Base-by-base conservation (phyloP, 495 filamentous ascomycete genomes). In the Cenococcum geophilum region DNA sequence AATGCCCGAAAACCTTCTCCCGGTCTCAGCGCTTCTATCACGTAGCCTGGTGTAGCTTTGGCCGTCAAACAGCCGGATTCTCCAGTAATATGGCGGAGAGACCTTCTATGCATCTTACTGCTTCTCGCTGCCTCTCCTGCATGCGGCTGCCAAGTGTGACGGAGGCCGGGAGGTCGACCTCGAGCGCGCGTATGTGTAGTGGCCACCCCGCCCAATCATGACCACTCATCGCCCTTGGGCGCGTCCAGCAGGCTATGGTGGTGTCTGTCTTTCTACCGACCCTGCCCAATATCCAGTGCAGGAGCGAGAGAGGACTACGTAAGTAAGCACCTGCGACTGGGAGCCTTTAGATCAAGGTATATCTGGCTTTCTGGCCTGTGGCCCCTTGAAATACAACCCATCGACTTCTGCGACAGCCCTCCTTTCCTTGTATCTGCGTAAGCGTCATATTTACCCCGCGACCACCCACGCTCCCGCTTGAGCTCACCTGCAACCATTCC, bases 171-270 rank as follows among this genome's bases (percentile, higher is more conserved):
- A 48, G 58, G 49, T 56, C 54, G 59, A 56, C 55, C 59, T 45
- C 20, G 27, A 49, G 47, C 48, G 61, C 64, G 60, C 60, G 57
- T 67, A 67, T 57, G 57, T 67, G 63, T 57, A 50, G 56, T 50
- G 60, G 18, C 5, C 22, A 20, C 11, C n/a, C 35, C 27, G 27
- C 35, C 65, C 61, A 68, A 68, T 68, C 57, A 68, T 36, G 1
- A 10, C 27, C 6, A 11, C 1, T 4, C 32, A 32, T 56, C 25
- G 59, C 49, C 49, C 55, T 59, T 34, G 62, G 65, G 57, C 61
- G 65, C 65, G 52, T 54, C 55, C 42, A 55, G 20, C 49, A 52
- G 52, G 60, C 42, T 27, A 14, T 34, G 52, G 35, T 37, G 34
- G 12, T 4, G 4, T 45, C 40, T 45, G 14, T 18, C 27, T 40